phyloP scores from a whole-genome alignment of 192 early-diverging fungal genomes.

The Coemansia sp. region DNA sequence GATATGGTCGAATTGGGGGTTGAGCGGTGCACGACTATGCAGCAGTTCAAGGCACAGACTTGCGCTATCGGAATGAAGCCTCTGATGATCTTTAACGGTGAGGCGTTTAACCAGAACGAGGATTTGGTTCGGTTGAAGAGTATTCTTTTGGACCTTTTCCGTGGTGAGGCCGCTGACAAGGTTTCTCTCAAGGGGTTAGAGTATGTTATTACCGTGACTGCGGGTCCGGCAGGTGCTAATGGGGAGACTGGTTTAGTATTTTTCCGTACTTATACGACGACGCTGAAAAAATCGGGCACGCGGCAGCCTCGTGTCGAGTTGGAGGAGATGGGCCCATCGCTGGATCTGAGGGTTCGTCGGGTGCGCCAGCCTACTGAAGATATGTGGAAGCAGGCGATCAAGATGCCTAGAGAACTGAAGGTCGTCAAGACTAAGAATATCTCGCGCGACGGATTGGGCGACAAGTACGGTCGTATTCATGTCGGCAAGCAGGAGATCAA shows the following conservation, averaged over 20 bases:
- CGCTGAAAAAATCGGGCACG: conserved; percentile 85
- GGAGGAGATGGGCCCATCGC: conserved; percentile 88
- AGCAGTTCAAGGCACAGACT: conserved; percentile 71
- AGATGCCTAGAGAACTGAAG: conserved; percentile 84
- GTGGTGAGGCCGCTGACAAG: conserved; percentile 72
- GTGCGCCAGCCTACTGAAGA: conserved; percentile 71
- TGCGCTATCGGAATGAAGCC: conserved; percentile 88
- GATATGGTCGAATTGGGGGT: conserved; percentile 96
- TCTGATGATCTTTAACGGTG: conserved; percentile 87
- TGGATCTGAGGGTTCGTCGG: conserved; percentile 81
- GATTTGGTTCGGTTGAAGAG: conserved; percentile 76
- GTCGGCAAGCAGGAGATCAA: conserved; percentile 87
- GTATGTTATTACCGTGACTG: conserved; percentile 84
- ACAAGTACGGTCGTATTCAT: conserved; percentile 90
- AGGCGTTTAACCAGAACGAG: conserved; percentile 74
- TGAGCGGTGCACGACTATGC: conserved; percentile 67
- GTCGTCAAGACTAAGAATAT: conserved; percentile 88
- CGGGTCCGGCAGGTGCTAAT: conserved; percentile 63
- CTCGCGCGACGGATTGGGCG: conserved; percentile 83
- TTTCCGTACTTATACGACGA: conserved; percentile 79
- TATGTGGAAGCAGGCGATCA: conserved; percentile 80
- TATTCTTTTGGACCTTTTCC: conserved; percentile 88
- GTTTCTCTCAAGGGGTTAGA: conserved; percentile 87
- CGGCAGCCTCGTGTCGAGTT: conserved; percentile 89
- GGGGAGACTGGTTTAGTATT: conserved; percentile 67